These are phyloP conservation scores for Penicillium arizonense DNA, from an alignment of 495 filamentous ascomycete species.

Conservation along the genomic window DNA sequence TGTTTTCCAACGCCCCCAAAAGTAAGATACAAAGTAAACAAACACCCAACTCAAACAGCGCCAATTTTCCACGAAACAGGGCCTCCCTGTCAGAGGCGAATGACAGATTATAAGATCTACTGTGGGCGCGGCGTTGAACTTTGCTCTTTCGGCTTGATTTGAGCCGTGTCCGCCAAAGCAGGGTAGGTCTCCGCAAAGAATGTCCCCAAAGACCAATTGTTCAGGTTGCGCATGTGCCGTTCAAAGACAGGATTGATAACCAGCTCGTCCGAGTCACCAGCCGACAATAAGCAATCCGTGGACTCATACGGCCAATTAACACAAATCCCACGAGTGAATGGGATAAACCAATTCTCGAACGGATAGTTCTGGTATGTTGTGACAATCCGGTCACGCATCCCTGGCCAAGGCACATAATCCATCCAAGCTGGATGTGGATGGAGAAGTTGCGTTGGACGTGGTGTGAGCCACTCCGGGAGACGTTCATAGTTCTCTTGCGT, in stretches of 20 bases:
- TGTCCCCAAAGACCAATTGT: conserved; percentile 76
- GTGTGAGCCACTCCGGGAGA: conserved; percentile 65
- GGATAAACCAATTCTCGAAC: conserved; percentile 78
- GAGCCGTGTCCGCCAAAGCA: conserved; percentile 51
- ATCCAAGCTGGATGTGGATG: conserved; percentile 72
- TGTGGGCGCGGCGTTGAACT: not conserved
- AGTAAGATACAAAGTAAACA: not conserved
- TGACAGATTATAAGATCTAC: not conserved
- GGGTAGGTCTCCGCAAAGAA: conserved; percentile 66
- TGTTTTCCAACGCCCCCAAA: not conserved
- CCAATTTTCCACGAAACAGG: not conserved
- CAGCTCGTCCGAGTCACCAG: conserved; percentile 55
- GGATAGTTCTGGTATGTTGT: conserved; percentile 46
- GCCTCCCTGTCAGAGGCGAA: not conserved
- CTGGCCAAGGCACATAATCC: conserved; percentile 73
- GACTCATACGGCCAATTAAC: conserved; percentile 79
- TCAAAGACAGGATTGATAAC: conserved; percentile 81
- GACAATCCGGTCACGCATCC: conserved; percentile 65
- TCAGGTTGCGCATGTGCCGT: conserved; percentile 61
- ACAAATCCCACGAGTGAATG: conserved; percentile 68
- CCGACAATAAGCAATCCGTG: conserved; percentile 56
- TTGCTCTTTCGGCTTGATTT: conserved; percentile 28
- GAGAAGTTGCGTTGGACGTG: conserved; percentile 58
- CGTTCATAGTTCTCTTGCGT: conserved; percentile 72
- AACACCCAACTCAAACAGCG: not conserved